Conservation (phyloP, 768 basidiomycete species). For the Pleurotus cornucopiae region DNA sequence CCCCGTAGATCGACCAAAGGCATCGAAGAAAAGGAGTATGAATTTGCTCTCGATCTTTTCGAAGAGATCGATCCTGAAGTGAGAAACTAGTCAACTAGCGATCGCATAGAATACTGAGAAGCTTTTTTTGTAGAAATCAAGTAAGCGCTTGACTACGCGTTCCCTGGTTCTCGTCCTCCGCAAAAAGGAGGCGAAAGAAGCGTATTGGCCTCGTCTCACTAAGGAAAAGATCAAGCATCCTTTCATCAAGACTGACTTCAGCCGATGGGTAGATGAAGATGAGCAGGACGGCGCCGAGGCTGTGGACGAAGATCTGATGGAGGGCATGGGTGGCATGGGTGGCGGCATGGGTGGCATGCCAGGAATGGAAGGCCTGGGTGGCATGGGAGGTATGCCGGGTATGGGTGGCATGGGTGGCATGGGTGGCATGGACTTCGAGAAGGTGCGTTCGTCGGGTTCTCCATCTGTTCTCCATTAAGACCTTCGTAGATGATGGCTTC, state of each 20-base stretch:
- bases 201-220: constrained; percentile 92
- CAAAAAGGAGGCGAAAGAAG: constrained; percentile 72
- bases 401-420: constrained; percentile 41
- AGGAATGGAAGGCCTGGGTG: constrained; percentile 54
- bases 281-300: constrained; percentile 72
- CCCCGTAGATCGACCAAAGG: constrained; percentile 31
- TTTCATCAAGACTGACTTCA: constrained; percentile 93
- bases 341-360: constrained; percentile 45
- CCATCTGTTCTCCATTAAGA: not conserved
- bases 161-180: constrained; percentile 63
- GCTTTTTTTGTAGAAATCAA: constrained; percentile 41
- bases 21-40: constrained; percentile 58
- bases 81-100: constrained; percentile 12
- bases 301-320: constrained; percentile 47
- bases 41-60: constrained; percentile 73
- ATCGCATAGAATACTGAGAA: constrained; percentile 1
- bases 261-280: constrained; percentile 96
- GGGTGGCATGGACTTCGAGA: constrained; percentile 60
- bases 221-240: constrained; percentile 79
- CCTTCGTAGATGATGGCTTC: not conserved
- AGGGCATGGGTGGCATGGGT: constrained; percentile 55
- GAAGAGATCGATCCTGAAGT: constrained; percentile 78
- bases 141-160: constrained; percentile 61
- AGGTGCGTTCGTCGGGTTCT: constrained; percentile 34
- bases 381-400: constrained; percentile 53